Evolutionary conservation across 2,329 filamentous ascomycete species (phyloP), one percentile per base, ranked within the genome.

Genomic region (Phialocephala subalpina): DNA sequence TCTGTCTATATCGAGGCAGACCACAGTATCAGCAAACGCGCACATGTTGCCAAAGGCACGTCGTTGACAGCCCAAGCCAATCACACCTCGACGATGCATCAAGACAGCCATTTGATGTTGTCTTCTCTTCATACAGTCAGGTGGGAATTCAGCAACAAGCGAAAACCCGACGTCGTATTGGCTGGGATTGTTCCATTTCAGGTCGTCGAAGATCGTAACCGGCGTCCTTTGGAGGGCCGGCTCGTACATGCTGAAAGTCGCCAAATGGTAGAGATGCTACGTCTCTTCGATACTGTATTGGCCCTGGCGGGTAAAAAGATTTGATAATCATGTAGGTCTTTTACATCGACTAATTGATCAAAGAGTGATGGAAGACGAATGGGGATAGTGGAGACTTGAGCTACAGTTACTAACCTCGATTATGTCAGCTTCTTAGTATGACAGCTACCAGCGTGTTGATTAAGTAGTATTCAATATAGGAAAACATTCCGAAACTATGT

Each of bases 121-220:
- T 5, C 9, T 6, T 14, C 45, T 5, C 2, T 16, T 49, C 22
- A 49, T 20, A 25, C 6, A 22, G 7, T 49, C 45, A 1, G 45
- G 45, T 1, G 45, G 45, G 11, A 49, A 49, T 7, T 49, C 45
- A n/a, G 45, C n/a, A 25, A 49, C 45, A 7, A 12, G 2, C 3
- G 45, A 22, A 22, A 25, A 49, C 1, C 45, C 45, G 22, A 49
- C 18, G 22, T 25, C 25, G 45, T 25, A 49, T 25, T 22, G 22
- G 45, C 45, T 49, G 7, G 45, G 45, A 25, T 49, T 49, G 45
- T 49, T 49, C 45, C 45, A 49, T 22, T 22, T 49, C 5, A 49
- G 16, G 22, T 49, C 25, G 22, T 49, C 25, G 45, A 49, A 49
- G 45, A 25, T 25, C 22, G 45, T 49, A 20, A 49, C 25, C 9